Evolutionary conservation across 768 basidiomycete species (phyloP).

Genomic region (Termitomyces sp.): DNA sequence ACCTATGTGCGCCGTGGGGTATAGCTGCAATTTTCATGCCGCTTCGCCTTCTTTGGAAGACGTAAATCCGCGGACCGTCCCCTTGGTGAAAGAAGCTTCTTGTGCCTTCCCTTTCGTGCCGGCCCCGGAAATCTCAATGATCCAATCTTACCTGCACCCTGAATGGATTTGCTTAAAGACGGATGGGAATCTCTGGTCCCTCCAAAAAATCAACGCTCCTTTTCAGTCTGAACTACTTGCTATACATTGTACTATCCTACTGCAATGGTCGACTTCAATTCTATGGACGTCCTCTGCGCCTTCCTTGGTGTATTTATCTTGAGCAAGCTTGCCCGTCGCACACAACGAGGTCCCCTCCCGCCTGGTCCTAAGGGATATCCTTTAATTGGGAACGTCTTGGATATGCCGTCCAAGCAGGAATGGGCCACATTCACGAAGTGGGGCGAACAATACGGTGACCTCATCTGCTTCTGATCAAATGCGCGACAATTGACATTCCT

Average conservation of each 20-base stretch:
- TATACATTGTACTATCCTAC: conserved; percentile 23
- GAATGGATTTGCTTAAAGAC: conserved; percentile 32
- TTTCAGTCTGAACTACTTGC: conserved; percentile 14
- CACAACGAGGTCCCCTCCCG: conserved; percentile 29
- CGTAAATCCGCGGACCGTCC: conserved; percentile 39
- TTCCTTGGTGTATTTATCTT: conserved; percentile 32
- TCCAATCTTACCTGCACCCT: conserved; percentile 29
- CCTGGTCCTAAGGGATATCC: conserved; percentile 53
- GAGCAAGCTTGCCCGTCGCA: conserved; percentile 22
- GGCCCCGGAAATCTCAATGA: conserved; percentile 31
- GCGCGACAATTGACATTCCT: neutral
- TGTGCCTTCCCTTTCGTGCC: conserved; percentile 27
- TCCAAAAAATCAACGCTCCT: conserved; percentile 19
- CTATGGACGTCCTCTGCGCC: conserved; percentile 29
- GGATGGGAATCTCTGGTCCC: conserved; percentile 14
- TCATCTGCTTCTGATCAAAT: neutral
- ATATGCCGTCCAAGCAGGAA: conserved; percentile 45
- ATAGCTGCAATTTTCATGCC: neutral
- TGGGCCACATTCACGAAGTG: conserved; percentile 53
- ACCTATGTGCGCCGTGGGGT: neutral
- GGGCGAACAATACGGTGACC: conserved; percentile 48
- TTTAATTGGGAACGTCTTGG: conserved; percentile 49
- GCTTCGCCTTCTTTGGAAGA: conserved; percentile 4
- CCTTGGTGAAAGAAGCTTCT: conserved; percentile 26
- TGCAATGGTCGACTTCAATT: conserved; percentile 15